A percentile compares a stretch with the other conserved stretches of the same genome.
phyloP scores from a whole-genome alignment of 164 flowering plant species.

The Aristolochia contorta region DNA sequence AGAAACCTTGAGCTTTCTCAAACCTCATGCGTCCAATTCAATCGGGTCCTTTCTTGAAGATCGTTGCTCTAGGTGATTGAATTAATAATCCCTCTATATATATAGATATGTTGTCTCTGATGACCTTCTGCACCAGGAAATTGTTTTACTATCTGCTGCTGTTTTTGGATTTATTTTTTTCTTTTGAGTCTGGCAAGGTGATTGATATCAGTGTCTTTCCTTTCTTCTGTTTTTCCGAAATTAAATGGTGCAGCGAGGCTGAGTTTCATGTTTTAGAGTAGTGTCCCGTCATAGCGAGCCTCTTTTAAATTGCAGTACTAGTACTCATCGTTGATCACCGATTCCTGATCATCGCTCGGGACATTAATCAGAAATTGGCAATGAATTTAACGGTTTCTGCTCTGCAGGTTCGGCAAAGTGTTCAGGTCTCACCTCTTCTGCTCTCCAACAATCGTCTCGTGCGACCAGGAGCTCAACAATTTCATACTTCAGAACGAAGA shows the following conservation, averaged over 20 bases:
- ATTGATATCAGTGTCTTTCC: no score
- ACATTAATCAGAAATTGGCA: background rate
- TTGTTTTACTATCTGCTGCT: background rate
- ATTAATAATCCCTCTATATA: background rate
- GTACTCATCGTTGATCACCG: no score
- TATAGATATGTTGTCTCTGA: no score
- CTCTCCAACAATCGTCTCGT: conserved; percentile 57
- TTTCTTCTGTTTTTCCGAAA: no score
- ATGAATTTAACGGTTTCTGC: background rate
- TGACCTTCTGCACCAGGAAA: no score
- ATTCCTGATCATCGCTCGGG: no score
- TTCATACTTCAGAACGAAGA: conserved; percentile 77
- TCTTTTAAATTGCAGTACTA: background rate
- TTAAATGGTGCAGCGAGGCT: no score
- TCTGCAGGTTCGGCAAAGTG: conserved; percentile 56
- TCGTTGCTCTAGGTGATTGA: conserved; percentile 47
- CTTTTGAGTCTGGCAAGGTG: no score
- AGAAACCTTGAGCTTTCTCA: conserved; percentile 54
- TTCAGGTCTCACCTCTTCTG: conserved; percentile 75
- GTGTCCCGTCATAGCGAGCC: no score
- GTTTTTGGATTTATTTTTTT: background rate
- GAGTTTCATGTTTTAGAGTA: no score
- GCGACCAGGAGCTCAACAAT: conserved; percentile 58
- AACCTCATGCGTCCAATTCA: conserved; percentile 63
- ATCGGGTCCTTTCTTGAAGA: conserved; percentile 46